Evolutionary conservation across 352 stramenopile genomes (phyloP).

Genomic region (Phytophthora crassamura): DNA sequence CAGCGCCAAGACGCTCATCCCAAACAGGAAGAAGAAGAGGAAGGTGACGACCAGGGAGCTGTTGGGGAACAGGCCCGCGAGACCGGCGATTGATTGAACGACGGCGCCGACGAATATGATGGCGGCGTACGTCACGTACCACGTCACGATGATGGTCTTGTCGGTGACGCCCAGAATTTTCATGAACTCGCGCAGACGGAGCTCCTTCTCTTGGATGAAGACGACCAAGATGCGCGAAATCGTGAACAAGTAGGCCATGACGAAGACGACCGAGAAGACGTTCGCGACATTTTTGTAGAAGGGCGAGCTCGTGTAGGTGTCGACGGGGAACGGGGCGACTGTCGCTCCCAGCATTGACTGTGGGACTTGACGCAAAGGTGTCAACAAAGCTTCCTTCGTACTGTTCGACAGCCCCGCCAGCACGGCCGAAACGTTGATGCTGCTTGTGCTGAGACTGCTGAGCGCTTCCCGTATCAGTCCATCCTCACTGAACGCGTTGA

Average conservation of each 20-base stretch:
- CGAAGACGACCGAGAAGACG: constrained; percentile 87
- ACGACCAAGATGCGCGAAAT: constrained; percentile 82
- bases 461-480: constrained; percentile 43
- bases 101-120: constrained; percentile 79
- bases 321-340: constrained; percentile 48
- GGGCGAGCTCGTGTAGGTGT: constrained; percentile 41
- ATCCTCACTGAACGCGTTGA: constrained; percentile 38
- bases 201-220: constrained; percentile 92
- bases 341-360: constrained; percentile 44
- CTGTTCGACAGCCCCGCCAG: constrained; percentile 21
- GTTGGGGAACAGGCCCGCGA: constrained; percentile 47
- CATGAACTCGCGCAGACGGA: constrained; percentile 88
- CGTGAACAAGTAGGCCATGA: constrained; percentile 90
- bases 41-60: constrained; percentile 68
- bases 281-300: constrained; percentile 64
- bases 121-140: constrained; percentile 88
- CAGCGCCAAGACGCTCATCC: constrained; percentile 44
- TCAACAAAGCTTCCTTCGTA: constrained; percentile 30
- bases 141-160: constrained; percentile 62
- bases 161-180: constrained; percentile 91
- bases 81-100: constrained; percentile 53
- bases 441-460: neutral
- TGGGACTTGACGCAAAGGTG: constrained; percentile 44
- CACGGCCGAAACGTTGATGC: constrained; percentile 12
- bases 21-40: constrained; percentile 80